These are phyloP conservation scores for Lasiosphaeria hispida DNA, from an alignment of 495 filamentous ascomycete genomes.

Conservation along the genomic window DNA sequence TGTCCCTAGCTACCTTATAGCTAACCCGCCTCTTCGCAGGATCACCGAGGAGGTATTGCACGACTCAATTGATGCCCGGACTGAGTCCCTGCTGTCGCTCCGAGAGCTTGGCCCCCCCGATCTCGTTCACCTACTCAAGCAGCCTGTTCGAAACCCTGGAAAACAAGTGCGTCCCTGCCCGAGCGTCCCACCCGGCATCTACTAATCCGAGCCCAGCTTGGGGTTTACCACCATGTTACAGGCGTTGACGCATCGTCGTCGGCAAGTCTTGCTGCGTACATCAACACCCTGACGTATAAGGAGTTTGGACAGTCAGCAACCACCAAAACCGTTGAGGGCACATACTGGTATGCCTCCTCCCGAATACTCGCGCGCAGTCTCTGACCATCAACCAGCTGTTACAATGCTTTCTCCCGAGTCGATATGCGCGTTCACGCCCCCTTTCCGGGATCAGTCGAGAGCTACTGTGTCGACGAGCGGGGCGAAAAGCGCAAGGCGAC, in stretches of 20 bases:
- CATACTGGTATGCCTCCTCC: constrained; percentile 72
- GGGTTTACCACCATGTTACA: constrained; percentile 97
- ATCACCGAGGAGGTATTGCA: constrained; percentile 88
- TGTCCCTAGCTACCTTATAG: background rate
- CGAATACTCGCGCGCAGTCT: background rate
- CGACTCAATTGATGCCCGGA: constrained; percentile 84
- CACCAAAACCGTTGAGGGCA: constrained; percentile 85
- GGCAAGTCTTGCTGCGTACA: constrained; percentile 93
- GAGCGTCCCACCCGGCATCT: no score
- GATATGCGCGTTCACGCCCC: constrained; percentile 98
- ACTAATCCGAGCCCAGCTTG: constrained; percentile 56
- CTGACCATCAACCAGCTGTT: constrained; percentile 63
- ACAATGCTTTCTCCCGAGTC: constrained; percentile 97
- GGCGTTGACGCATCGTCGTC: constrained; percentile 97
- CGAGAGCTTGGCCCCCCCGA: constrained; percentile 95
- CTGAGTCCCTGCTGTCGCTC: constrained; percentile 76
- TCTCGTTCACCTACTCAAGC: constrained; percentile 91
- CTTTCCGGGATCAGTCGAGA: constrained; percentile 91
- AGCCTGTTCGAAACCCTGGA: constrained; percentile 60
- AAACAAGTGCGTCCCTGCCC: constrained; percentile 56
- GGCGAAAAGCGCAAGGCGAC: constrained; percentile 90
- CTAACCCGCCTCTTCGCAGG: constrained; percentile 46
- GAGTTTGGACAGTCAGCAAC: constrained; percentile 72
- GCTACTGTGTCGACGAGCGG: constrained; percentile 93
- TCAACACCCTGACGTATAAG: constrained; percentile 93